These are phyloP conservation scores for Monilinia laxa DNA, from an alignment of 2,329 filamentous ascomycete species.

Conservation along the genomic window DNA sequence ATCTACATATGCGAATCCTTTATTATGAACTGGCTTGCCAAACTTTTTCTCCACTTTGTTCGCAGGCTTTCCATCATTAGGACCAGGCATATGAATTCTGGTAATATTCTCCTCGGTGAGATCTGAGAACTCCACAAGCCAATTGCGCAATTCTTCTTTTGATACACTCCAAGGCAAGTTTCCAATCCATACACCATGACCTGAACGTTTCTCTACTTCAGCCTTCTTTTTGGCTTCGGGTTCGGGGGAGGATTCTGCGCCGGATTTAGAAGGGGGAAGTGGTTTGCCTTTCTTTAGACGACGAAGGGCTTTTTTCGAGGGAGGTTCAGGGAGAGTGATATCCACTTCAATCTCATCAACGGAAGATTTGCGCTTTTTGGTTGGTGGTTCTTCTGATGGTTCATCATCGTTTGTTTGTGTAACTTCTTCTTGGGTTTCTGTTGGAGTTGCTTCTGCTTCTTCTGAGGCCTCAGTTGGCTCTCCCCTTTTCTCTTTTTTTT, in stretches of 20 bases:
- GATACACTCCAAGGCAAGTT: conserved; percentile 86
- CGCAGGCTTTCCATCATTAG: conserved; percentile 45
- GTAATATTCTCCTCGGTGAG: conserved; percentile 73
- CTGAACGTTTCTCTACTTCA: conserved; percentile 61
- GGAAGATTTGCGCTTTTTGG: conserved; percentile 67
- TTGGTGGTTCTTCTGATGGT: conserved; percentile 28
- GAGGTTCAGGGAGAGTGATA: conserved; percentile 82
- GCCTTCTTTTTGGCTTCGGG: conserved; percentile 44
- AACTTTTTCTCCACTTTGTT: conserved; percentile 39
- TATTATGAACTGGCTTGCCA: conserved; percentile 56
- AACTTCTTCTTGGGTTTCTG: conserved; percentile 3
- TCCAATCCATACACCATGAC: conserved; percentile 91
- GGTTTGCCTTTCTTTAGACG: conserved; percentile 81
- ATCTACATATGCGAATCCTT: conserved; percentile 95
- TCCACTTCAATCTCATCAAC: conserved; percentile 83
- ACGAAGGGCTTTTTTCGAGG: conserved; percentile 90
- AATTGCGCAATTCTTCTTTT: conserved; percentile 70
- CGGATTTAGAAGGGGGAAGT: conserved; percentile 47
- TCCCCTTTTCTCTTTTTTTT: conserved; percentile 13
- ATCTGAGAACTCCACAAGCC: conserved; percentile 72
- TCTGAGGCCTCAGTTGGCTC: not conserved
- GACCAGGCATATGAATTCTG: conserved; percentile 59
- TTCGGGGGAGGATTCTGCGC: conserved; percentile 43
- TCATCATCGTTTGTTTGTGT: conserved; percentile 22
- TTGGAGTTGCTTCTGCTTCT: not conserved